Evolutionary conservation across 805 yeast genomes (phyloP).

Genomic region (Sugiyamaella chiloensis): DNA sequence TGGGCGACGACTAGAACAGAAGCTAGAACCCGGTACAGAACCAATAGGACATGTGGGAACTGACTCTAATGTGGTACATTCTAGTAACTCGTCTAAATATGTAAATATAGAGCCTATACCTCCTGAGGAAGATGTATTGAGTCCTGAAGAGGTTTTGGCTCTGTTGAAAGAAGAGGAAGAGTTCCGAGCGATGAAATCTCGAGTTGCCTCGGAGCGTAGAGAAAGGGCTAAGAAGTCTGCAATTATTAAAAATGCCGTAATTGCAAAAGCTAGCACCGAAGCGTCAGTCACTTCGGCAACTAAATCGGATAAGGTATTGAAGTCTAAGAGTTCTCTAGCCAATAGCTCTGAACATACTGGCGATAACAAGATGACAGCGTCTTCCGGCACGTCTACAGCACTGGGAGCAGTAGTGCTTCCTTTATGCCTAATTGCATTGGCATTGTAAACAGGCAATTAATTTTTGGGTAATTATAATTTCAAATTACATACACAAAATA

Average conservation of each 20-base stretch:
- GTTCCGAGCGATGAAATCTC: conserved; percentile 6
- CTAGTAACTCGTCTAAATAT: not conserved
- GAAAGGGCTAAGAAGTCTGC: conserved; percentile 1
- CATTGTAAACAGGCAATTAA: conserved; percentile 8
- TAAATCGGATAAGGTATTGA: not conserved
- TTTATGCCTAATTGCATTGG: no score
- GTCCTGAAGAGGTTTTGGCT: not conserved
- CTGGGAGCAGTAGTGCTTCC: no score
- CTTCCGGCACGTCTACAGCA: conserved; percentile 1
- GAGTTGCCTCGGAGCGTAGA: conserved; percentile 4
- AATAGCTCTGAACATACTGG: no score
- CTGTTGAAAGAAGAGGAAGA: not conserved
- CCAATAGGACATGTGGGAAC: no score
- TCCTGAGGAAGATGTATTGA: not conserved
- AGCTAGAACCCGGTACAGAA: no score
- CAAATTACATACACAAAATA: no score
- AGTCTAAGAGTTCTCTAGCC: no score
- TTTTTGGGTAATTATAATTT: not conserved
- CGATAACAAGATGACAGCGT: no score
- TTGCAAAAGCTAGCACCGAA: not conserved
- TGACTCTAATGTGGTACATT: no score
- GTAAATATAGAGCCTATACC: not conserved
- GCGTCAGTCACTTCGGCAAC: not conserved
- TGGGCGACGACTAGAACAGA: no score
- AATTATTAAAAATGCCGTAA: not conserved